Conservation (phyloP, 2,329 filamentous ascomycete species). For the Colletotrichum sp. region DNA sequence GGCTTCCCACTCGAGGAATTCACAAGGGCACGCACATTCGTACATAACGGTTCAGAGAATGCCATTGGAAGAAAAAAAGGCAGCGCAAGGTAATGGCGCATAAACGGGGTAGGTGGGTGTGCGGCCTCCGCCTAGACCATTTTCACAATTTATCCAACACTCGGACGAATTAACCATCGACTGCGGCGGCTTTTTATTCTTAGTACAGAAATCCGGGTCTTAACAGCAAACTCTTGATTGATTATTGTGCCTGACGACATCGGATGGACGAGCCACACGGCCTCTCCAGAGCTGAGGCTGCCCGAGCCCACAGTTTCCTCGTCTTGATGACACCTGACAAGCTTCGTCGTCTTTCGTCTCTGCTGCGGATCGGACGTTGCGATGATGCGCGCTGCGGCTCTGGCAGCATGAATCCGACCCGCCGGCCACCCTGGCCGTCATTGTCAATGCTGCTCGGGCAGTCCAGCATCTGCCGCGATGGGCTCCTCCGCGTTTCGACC, state of each 20-base stretch:
- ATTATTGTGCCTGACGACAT: conserved; percentile 16
- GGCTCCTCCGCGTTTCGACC: conserved; percentile 1
- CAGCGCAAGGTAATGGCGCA: neutral
- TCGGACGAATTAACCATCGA: neutral
- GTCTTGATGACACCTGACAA: conserved; percentile 5
- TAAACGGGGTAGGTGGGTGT: conserved; percentile 7
- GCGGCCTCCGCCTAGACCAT: conserved; percentile 13
- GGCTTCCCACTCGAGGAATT: conserved; percentile 2
- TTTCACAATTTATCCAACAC: conserved; percentile 16
- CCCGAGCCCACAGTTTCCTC: conserved; percentile 1
- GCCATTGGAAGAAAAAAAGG: neutral
- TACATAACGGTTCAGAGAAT: neutral
- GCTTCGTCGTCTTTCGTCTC: neutral
- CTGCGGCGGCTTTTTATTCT: conserved; percentile 11
- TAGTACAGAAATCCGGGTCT: conserved; percentile 4
- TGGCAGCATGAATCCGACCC: conserved; percentile 13
- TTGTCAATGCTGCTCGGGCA: conserved; percentile 13
- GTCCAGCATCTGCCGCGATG: conserved; percentile 3
- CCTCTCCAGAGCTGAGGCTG: conserved; percentile 1
- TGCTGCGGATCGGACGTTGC: neutral
- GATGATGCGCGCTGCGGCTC: conserved; percentile 4
- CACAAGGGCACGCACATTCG: conserved; percentile 8
- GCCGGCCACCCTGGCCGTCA: conserved; percentile 3
- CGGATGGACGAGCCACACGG: conserved; percentile 8
- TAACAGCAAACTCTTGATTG: neutral